Base-by-base conservation (phyloP, 441 rosid species). In the Brassica balearica region DNA sequence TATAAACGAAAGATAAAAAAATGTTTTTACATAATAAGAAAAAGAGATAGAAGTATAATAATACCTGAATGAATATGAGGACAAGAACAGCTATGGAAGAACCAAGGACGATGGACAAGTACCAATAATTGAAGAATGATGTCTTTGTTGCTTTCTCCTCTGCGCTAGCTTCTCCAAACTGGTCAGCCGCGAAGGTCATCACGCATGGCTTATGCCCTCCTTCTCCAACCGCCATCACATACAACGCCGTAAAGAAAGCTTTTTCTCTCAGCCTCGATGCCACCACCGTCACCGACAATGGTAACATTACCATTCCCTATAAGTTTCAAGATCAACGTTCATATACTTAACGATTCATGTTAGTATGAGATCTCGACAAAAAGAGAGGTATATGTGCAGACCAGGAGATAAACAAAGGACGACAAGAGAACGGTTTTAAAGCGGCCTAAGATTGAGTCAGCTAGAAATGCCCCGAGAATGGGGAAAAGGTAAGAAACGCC, bases 101-200 rank as follows among this genome's bases (percentile, higher is more conserved):
- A 0, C 87, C 90, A 2, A 79, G 17, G 1, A 89, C 93, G 8
- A 86, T 87, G 32, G 88, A 88, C 5, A 91, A 43, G 72, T 88
- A 95, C 95, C 97, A 91, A 94, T 97, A 95, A 43, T 91, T 95
- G 69, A 95, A 95, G 86, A 95, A 95, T 0, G 98, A 95, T 84
- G 94, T 89, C 85, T 92, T 92, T 66, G 92, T 87, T 1, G 82
- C 85, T 69, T 87, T 91, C 81, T 90, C 97, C 71, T 85, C 80
- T 1, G 87, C 84, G 14, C 68, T 69, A 6, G 77, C 77, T 34
- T 94, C 97, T 3, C 90, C 88, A 36, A 92, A 94, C 61, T 94
- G 98, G 62, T 94, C 98, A 0, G 98, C 97, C 0, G 97, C 98
- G 10, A 95, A 95, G 4, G 98, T 92, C 83, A 92, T 94, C 8